Base-by-base conservation (phyloP, 2,329 filamentous ascomycete species). In the Curvularia eragrostidis region DNA sequence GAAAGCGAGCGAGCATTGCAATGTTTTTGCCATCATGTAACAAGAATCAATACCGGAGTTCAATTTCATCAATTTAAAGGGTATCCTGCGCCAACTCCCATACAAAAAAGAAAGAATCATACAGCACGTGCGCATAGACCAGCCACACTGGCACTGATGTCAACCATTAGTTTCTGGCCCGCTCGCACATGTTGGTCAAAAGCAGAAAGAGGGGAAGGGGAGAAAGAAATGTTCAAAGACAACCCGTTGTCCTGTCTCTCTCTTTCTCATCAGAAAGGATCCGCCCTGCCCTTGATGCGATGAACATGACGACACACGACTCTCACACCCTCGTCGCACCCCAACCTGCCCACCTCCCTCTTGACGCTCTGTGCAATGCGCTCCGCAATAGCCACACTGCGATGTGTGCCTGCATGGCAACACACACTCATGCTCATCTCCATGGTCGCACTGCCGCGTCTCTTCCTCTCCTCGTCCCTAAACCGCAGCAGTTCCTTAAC, bases 341-440 rank as follows among this genome's bases (percentile, higher is more conserved):
- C 55, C 34, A 39, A 19, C 58, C 57, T 58, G 23, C 59, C 28
- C 18, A 65, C 57, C 52, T 69, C 62, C 10, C 34, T 30, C 48
- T 62, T 61, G 3, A 71, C 58, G 10, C 62, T 62, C 53, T 58
- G 48, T 50, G 63, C 69, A 58, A 74, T 69, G 53, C 58, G 21
- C 63, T 75, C 71, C 26, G 66, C 71, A 52, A 73, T 54, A 12
- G 69, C 59, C 18, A 75, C 72, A 59, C 72, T 75, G 12, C 72
- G 66, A 61, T 75, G 72, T 28, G 72, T 75, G 9, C 72, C 72
- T 3, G 62, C 56, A 26, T 52, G 44, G 53, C 72, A 75, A 41
- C 67, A 69, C 6, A 71, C 65, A 42, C 64, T 68, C 13, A 73
- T 24, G 21, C 56, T 55, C 1, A 58, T 52, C 9, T 58, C 56